Base-by-base conservation (phyloP, 2,329 filamentous ascomycete species). In the Xylaria sp. region DNA sequence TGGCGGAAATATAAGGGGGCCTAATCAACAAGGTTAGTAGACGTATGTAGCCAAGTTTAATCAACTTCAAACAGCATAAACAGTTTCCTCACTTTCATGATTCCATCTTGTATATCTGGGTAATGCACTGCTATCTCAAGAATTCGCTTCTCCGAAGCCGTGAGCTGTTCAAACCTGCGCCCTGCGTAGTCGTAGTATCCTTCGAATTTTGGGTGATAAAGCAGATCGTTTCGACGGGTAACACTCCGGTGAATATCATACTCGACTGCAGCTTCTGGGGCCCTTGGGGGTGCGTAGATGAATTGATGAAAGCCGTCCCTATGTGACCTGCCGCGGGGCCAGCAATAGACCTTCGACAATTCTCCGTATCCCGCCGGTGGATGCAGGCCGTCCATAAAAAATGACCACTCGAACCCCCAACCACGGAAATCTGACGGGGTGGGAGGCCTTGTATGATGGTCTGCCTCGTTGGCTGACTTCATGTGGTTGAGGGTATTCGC, bases 61-160 rank as follows among this genome's bases (percentile, higher is more conserved):
- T 27, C 4, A 27, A 27, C 24, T 27, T 27, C 12, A 19, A 24
- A 19, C 19, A 14, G 2, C 8, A 56, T 6, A 19, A 24, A 19
- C 17, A 27, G 8, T 34, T 32, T 4, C 19, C 67, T 27, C 61
- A 71, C 70, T 27, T 39, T 68, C 62, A 72, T 67, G 5, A 65
- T 61, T 2, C 56, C 60, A 1, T 61, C 47, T 4, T 1, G 24
- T 0, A 72, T 65, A 5, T 69, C 11, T 0, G 70, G 69, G 14
- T 72, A 72, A 11, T 72, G 64, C 2, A 65, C 57, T 12, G 51
- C 24, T 24, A 72, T 67, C 8, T 71, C 70, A 1, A 71, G 61
- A 7, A 47, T 19, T 14, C 47, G 32, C 19, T 36, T 61, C 32
- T 65, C 64, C 3, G 17, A 2, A n/a, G 17, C 3, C 0, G 66